Base-by-base conservation (phyloP, 108 stramenopile species). In the Asterionellopsis glacialis region DNA sequence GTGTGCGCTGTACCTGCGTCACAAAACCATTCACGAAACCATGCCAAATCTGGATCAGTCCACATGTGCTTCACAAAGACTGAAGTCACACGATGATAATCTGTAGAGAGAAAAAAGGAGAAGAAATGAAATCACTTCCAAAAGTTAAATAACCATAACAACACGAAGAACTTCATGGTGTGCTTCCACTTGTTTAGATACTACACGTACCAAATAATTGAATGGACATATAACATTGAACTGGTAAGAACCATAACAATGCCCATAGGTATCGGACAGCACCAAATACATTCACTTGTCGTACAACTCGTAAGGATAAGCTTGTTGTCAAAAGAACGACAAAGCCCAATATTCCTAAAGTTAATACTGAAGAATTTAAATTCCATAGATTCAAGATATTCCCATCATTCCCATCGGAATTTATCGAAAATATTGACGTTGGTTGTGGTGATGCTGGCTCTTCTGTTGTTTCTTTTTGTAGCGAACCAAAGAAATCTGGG, bases 191-290 rank as follows among this genome's bases (percentile, higher is more conserved):
- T n/a, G n/a, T n/a, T n/a, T n/a, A n/a, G n/a, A n/a, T n/a, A n/a
- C n/a, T 33, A 7, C 33, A 33, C 14, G 61, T 38, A 67, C 61
- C 75, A 61, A 77, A 73, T 24, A 77, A 28, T 16, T 71, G 68
- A 45, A 77, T 73, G 59, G 54, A 59, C 25, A 73, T 41, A 41
- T 75, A 74, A 11, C 75, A 68, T 25, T 75, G 70, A 18, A 80
- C 42, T 7, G 79, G 79, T 41, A 80, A 27, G 10, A 80, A 47
- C 81, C 83, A 90, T 21, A 84, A 70, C 41, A 91, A 45, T 19
- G 62, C 57, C 90, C 90, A 91, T 55, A 88, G 66, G 47, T 77
- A 92, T 13, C 85, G 75, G 64, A 88, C 79, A 21, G 80, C 76
- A 16, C 80, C 79, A 23, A 84, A 60, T 38, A 92, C 41, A 71